Base-by-base conservation (phyloP, 2,329 filamentous ascomycete species). In the Blastomyces emzantsi region DNA sequence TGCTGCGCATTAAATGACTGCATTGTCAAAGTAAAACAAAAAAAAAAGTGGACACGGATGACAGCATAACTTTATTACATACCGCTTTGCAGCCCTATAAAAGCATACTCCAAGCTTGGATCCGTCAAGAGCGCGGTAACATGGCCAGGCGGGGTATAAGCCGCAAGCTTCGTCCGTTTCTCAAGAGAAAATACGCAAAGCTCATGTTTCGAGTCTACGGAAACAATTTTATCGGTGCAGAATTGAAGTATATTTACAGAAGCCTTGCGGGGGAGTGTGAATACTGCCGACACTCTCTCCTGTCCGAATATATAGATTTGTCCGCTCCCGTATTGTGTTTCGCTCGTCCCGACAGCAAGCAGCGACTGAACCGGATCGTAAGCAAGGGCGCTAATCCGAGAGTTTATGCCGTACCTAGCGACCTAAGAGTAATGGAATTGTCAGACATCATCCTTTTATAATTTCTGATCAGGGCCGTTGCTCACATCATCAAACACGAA, bases 351-450 rank as follows among this genome's bases (percentile, higher is more conserved):
- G 67, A 97, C 85, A 52, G 94, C 94, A 61, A 99, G 83, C 64
- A 99, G 86, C 36, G 92, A 96, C 74, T 99, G 94, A 15, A 97
- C 83, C 0, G 94, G 92, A 69, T 97, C 92, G 79, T 96, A 97
- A 65, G 92, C 89, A 67, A 97, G 79, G 67, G 89, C 89, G 70
- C 90, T 91, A 70, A 83, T 81, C 69, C 84, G 84, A 25, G 88
- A 91, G 73, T 89, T 90, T 75, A 97, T 87, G 65, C 92, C 91
- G 75, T 89, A 93, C 67, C 90, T 86, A 61, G 85, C 84, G 70
- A 91, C 79, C 81, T 83, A 68, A 19, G n/a, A 33, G 39, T 41
- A 58, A 51, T 58, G 8, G 28, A 28, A 25, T 17, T 39, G 43
- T 62, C 52, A 52, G 43, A 43, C 8, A 49, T 56, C 28, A 25